A percentile compares a stretch with the other conserved stretches of the same genome.
These are phyloP conservation scores for Psophocarpus tetragonolobus DNA, from an alignment of 306 rosid genomes.

Conservation along the genomic window DNA sequence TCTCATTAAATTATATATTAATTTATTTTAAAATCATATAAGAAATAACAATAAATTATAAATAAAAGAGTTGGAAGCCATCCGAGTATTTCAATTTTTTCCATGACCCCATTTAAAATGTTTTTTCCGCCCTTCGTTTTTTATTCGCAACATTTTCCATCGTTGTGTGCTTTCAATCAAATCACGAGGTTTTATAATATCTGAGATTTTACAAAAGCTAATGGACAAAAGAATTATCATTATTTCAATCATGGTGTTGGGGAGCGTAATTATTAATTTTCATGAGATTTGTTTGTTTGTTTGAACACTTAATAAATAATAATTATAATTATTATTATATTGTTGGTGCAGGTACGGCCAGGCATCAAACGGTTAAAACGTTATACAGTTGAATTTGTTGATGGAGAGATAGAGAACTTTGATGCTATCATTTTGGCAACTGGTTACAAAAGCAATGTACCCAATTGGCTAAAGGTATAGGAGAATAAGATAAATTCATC, in stretches of 20 bases:
- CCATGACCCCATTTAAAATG: neutral
- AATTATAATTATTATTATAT: too few species aligned
- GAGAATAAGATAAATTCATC: neutral
- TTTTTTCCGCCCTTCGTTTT: neutral
- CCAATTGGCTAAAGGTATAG: constrained; percentile 93
- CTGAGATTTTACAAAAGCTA: neutral
- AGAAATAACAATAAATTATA: too few species aligned
- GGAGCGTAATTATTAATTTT: constrained; percentile 23
- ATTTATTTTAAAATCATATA: too few species aligned
- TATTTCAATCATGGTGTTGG: constrained; percentile 28
- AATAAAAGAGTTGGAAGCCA: too few species aligned
- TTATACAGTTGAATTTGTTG: constrained; percentile 64
- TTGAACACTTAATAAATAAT: too few species aligned
- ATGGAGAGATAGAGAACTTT: constrained; percentile 65
- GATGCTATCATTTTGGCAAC: constrained; percentile 92
- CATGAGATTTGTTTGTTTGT: neutral
- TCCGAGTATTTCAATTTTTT: too few species aligned
- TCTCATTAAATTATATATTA: too few species aligned
- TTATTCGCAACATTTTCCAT: constrained; percentile 27
- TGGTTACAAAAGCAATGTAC: constrained; percentile 98
- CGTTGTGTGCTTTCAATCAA: constrained; percentile 37
- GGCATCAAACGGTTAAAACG: constrained; percentile 73
- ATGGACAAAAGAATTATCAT: neutral
- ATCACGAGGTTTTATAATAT: neutral
- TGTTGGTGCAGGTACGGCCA: constrained; percentile 68